Evolutionary conservation across 1,284 basidiomycete species (phyloP).

Genomic region (Erythrobasidium hasegawianum): DNA sequence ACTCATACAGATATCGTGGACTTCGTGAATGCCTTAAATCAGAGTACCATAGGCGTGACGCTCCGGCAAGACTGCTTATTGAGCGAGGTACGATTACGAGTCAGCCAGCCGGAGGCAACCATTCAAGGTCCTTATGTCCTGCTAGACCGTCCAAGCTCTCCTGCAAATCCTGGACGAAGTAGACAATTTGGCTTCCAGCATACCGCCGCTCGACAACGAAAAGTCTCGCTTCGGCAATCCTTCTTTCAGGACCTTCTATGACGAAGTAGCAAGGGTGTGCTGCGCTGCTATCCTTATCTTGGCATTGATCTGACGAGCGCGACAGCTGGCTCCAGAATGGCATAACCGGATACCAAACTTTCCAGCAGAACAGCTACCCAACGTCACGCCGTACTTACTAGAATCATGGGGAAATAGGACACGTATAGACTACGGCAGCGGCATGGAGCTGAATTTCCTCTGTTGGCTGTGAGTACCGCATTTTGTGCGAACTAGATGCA

Average conservation of each 20-base stretch:
- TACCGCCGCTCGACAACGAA: constrained; percentile 83
- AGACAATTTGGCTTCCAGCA: constrained; percentile 62
- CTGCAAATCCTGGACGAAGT: constrained; percentile 65
- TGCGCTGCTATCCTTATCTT: not conserved
- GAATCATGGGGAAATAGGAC: constrained; percentile 88
- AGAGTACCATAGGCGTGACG: constrained; percentile 69
- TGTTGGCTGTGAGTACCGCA: constrained; percentile 79
- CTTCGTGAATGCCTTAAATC: constrained; percentile 75
- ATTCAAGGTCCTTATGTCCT: too few species aligned
- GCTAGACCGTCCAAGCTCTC: constrained; percentile 64
- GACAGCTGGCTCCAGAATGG: constrained; percentile 42
- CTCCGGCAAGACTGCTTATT: constrained; percentile 62
- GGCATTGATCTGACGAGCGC: constrained; percentile 44
- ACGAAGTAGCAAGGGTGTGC: constrained; percentile 65
- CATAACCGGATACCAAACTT: constrained; percentile 62
- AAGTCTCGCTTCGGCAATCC: constrained; percentile 95
- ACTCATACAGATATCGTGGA: constrained; percentile 67
- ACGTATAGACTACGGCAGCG: constrained; percentile 95
- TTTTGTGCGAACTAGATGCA: not conserved
- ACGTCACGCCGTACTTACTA: constrained; percentile 74
- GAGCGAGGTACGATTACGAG: constrained; percentile 55
- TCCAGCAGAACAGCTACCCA: constrained; percentile 59
- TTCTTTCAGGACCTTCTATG: constrained; percentile 88
- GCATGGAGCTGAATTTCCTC: constrained; percentile 97
- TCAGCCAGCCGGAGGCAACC: too few species aligned